Percentiles rank a stretch among this genome's conserved stretches.
These are phyloP conservation scores for Ceratobasidium sp. DNA, from an alignment of 1,284 basidiomycete genomes.

Conservation along the genomic window DNA sequence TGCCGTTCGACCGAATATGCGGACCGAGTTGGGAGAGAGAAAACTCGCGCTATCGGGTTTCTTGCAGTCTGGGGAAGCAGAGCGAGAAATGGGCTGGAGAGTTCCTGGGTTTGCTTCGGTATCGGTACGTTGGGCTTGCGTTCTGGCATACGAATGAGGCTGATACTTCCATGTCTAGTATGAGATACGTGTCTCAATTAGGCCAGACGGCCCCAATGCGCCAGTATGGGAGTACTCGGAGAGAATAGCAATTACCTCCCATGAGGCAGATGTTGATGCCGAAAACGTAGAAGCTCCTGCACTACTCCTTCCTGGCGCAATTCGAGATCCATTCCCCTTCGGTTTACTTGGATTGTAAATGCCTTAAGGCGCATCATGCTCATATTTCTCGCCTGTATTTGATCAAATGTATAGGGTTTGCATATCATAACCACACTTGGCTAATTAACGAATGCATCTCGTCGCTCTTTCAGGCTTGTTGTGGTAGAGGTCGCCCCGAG, in stretches of 20 bases:
- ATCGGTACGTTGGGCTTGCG: not conserved
- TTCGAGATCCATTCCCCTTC: not conserved
- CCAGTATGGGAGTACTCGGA: constrained; percentile 5
- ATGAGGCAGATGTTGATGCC: constrained; percentile 1
- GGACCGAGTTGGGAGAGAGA: not conserved
- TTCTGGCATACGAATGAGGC: no score
- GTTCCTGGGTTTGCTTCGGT: not conserved
- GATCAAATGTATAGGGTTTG: no score
- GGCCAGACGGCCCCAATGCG: not conserved
- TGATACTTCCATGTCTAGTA: not conserved
- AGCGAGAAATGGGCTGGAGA: not conserved
- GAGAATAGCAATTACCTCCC: constrained; percentile 5
- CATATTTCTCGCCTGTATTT: no score
- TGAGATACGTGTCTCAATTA: constrained; percentile 6
- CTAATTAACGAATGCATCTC: no score
- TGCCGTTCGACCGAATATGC: not conserved
- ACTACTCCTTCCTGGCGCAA: not conserved
- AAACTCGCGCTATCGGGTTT: not conserved
- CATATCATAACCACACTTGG: no score
- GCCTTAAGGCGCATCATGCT: no score
- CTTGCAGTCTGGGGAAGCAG: constrained; percentile 5
- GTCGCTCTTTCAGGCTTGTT: no score
- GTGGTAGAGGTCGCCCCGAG: no score
- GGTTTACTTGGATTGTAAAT: not conserved
- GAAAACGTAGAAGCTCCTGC: constrained; percentile 1